Evolutionary conservation across 441 rosid species (phyloP).

Genomic region (Gossypium gossypioides): DNA sequence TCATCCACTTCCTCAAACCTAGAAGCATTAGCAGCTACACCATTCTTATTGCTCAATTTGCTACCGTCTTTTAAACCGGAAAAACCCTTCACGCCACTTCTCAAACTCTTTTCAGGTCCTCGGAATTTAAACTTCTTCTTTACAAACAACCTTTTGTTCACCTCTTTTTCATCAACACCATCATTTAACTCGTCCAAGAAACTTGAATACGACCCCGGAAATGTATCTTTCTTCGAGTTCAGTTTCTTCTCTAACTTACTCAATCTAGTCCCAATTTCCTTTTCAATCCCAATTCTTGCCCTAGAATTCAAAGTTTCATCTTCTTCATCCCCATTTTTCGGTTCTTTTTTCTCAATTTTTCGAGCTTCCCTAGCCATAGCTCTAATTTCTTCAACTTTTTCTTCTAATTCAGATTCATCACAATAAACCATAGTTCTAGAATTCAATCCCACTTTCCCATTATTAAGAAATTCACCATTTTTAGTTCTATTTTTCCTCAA

Average conservation of each 20-base stretch:
- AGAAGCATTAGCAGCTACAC: neutral
- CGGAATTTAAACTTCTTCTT: conserved; percentile 50
- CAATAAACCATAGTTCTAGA: conserved; percentile 20
- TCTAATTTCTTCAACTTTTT: conserved; percentile 54
- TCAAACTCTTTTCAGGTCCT: conserved; percentile 23
- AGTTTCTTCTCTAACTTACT: conserved; percentile 46
- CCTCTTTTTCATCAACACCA: conserved; percentile 19
- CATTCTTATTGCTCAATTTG: conserved; percentile 13
- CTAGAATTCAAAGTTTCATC: conserved; percentile 16
- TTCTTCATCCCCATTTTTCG: conserved; percentile 24
- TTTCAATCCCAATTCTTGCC: conserved; percentile 37
- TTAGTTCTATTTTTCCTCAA: conserved; percentile 2
- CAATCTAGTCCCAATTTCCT: conserved; percentile 56
- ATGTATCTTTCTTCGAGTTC: conserved; percentile 38
- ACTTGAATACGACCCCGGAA: conserved; percentile 28
- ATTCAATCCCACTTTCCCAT: conserved; percentile 11
- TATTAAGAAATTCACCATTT: conserved; percentile 2
- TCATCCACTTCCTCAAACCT: conserved; percentile 1
- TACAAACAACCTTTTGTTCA: conserved; percentile 29
- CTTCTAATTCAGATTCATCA: conserved; percentile 33
- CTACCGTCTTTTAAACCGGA: conserved; percentile 19
- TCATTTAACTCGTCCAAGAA: conserved; percentile 24
- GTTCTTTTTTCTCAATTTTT: conserved; percentile 36
- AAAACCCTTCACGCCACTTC: conserved; percentile 44
- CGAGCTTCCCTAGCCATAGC: conserved; percentile 62